Evolutionary conservation across 257 asterid species (phyloP).

Genomic region (Petrea volubilis): DNA sequence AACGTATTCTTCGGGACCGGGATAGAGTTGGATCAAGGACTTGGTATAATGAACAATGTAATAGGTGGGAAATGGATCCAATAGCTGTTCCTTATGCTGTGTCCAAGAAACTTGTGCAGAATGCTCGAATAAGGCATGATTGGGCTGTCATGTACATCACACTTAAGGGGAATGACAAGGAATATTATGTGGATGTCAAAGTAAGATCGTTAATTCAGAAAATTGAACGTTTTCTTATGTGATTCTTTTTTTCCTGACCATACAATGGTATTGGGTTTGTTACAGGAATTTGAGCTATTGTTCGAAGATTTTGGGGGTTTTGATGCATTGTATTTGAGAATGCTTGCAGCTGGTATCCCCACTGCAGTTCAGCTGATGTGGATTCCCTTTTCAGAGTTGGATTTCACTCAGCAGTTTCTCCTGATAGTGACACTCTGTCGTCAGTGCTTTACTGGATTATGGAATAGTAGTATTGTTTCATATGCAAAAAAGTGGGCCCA

Average conservation of each 20-base stretch:
- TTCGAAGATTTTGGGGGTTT: constrained; percentile 95
- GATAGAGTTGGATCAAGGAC: constrained; percentile 90
- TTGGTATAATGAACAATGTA: constrained; percentile 78
- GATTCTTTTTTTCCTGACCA: neutral
- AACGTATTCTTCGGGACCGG: constrained; percentile 75
- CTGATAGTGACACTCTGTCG: constrained; percentile 50
- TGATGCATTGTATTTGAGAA: constrained; percentile 86
- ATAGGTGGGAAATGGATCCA: constrained; percentile 97
- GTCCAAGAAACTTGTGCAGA: constrained; percentile 75
- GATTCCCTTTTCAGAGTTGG: constrained; percentile 87
- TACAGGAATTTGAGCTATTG: constrained; percentile 80
- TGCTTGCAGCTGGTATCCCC: constrained; percentile 82
- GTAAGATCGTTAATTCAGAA: constrained; percentile 40
- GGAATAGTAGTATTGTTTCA: constrained; percentile 54
- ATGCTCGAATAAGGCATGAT: constrained; percentile 97
- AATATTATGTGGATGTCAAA: constrained; percentile 76
- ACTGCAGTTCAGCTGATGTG: constrained; percentile 91
- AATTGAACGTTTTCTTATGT: neutral
- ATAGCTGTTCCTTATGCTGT: constrained; percentile 92
- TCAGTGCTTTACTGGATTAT: constrained; percentile 60
- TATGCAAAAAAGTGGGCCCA: constrained; percentile 53
- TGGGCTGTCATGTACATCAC: constrained; percentile 83
- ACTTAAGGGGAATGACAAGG: constrained; percentile 84
- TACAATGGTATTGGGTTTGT: constrained; percentile 23
- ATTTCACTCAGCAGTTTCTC: constrained; percentile 65